These are phyloP conservation scores for Tetrahymena elliotti DNA, from an alignment of 73 alveolate genomes.

Conservation along the genomic window DNA sequence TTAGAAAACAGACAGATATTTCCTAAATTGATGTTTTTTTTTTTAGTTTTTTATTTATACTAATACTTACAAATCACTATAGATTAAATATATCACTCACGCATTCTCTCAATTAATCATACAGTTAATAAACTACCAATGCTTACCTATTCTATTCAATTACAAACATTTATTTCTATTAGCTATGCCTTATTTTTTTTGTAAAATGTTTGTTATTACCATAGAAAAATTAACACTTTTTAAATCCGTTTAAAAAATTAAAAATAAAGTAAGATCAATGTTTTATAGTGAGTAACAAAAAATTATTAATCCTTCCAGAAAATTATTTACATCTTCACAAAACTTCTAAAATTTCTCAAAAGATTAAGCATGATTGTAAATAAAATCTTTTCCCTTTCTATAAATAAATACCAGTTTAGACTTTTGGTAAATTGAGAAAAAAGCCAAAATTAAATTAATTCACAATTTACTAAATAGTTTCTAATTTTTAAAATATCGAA, in stretches of 20 bases:
- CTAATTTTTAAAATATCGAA: too few relatives aligned
- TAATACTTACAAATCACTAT: neutral
- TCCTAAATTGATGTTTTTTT: neutral
- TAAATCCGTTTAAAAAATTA: too few relatives aligned
- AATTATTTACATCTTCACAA: neutral
- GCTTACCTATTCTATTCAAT: neutral
- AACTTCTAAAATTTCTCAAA: too few relatives aligned
- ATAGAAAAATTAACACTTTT: too few relatives aligned
- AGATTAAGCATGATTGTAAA: too few relatives aligned
- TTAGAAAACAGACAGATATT: neutral
- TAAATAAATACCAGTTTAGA: too few relatives aligned
- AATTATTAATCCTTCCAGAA: neutral
- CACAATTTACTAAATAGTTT: too few relatives aligned
- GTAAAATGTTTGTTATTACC: neutral
- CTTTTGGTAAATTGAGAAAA: too few relatives aligned
- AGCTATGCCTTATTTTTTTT: neutral
- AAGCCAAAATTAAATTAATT: too few relatives aligned
- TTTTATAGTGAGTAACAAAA: too few relatives aligned
- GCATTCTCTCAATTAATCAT: too few relatives aligned
- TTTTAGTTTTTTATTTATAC: neutral
- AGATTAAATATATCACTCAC: neutral
- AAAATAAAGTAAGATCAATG: neutral
- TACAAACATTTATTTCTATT: neutral
- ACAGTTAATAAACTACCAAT: neutral
- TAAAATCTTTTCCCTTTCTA: too few relatives aligned